Percentiles rank a stretch among this genome's conserved stretches.
Conservation (phyloP, 2,329 filamentous ascomycete genomes). For the Penicillium brevicompactum region DNA sequence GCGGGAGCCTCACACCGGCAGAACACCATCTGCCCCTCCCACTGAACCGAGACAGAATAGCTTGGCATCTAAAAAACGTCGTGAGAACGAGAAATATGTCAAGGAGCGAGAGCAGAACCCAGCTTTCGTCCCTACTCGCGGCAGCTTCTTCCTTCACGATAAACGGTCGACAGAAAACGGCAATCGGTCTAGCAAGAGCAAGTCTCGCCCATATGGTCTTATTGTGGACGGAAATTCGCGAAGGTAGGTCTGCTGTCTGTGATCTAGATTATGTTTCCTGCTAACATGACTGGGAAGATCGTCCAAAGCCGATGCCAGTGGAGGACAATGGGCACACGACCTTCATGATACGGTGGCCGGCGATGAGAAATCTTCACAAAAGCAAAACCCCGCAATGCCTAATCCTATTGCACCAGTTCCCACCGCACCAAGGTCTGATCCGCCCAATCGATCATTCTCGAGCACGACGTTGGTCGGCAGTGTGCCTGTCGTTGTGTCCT, state of each 20-base stretch:
- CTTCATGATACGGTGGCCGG: slow-evolving; percentile 72
- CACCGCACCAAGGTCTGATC: slow-evolving; percentile 58
- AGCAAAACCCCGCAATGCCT: slow-evolving; percentile 30
- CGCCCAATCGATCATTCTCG: slow-evolving; percentile 77
- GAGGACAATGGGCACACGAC: slow-evolving; percentile 86
- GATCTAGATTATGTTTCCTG: not conserved
- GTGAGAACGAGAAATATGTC: slow-evolving; percentile 89
- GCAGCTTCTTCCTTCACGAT: slow-evolving; percentile 97
- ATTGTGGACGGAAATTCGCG: slow-evolving; percentile 47
- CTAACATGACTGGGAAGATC: slow-evolving; percentile 40
- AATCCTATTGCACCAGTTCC: slow-evolving; percentile 40
- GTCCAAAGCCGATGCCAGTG: slow-evolving; percentile 57
- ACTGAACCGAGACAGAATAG: slow-evolving; percentile 53
- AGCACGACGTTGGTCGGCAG: slow-evolving; percentile 83
- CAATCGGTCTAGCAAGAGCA: slow-evolving; percentile 63
- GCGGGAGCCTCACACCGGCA: slow-evolving; percentile 28
- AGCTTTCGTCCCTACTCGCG: slow-evolving; percentile 89
- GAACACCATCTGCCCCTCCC: slow-evolving; percentile 44
- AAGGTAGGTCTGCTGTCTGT: slow-evolving; percentile 39
- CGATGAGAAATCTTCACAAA: slow-evolving; percentile 39
- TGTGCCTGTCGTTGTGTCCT: slow-evolving; percentile 77
- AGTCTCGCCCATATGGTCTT: slow-evolving; percentile 58
- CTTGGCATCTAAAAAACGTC: slow-evolving; percentile 69
- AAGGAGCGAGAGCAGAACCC: slow-evolving; percentile 86
- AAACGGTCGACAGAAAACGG: slow-evolving; percentile 80